Conservation (phyloP, 2,329 filamentous ascomycete species). For the Colletotrichum lupini region DNA sequence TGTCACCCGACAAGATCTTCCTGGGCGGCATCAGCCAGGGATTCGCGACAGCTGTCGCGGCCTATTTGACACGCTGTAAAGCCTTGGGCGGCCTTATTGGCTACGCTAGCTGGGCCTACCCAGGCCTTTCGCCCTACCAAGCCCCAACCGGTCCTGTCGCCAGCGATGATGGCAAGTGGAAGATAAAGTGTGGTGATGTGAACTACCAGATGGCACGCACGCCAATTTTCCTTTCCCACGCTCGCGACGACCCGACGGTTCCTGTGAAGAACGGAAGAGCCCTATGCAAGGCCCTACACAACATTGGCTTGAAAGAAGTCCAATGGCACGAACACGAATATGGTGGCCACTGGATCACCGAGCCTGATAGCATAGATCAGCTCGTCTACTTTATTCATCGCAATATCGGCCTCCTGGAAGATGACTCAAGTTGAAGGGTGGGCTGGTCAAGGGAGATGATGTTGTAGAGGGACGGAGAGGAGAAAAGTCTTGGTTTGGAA, state of each 20-base stretch:
- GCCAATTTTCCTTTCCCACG: slow-evolving; percentile 43
- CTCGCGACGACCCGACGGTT: slow-evolving; percentile 43
- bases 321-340: slow-evolving; percentile 44
- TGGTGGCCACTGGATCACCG: slow-evolving; percentile 43
- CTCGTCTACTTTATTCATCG: slow-evolving; percentile 36
- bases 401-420: not conserved
- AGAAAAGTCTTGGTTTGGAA: not conserved
- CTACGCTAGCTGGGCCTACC: slow-evolving; percentile 41
- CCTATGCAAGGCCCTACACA: slow-evolving; percentile 38
- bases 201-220: slow-evolving; percentile 1
- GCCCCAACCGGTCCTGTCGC: no score
- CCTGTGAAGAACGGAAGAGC: slow-evolving; percentile 40
- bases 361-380: slow-evolving; percentile 41
- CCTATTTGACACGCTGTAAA: slow-evolving; percentile 25
- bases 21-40: slow-evolving; percentile 47
- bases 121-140: not conserved
- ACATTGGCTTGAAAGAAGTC: slow-evolving; percentile 21
- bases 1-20: slow-evolving; percentile 42
- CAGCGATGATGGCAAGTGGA: no score
- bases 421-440: not conserved
- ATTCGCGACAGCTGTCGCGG: slow-evolving; percentile 40
- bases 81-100: slow-evolving; percentile 43
- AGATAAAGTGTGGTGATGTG: no score
- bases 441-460: no score
- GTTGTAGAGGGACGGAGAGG: no score